Evolutionary conservation across 2,329 filamentous ascomycete genomes (phyloP), one percentile per base, ranked within the genome.

Genomic region (Orbilia javanica): DNA sequence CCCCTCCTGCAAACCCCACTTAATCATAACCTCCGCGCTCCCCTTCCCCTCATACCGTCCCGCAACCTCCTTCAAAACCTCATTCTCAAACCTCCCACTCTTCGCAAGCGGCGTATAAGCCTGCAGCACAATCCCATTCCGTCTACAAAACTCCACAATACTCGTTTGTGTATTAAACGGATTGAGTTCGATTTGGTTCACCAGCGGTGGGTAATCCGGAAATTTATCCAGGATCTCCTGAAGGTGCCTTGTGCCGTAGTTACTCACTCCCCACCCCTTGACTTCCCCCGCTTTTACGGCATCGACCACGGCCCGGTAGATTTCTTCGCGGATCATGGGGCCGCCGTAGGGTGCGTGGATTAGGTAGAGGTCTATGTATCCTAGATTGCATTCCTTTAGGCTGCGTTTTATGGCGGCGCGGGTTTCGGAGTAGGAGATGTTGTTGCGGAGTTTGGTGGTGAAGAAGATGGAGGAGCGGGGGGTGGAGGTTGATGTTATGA

Each of bases 171-270:
- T 93, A 83, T 94, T 93, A 87, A 95, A 96, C 0, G 92, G 92
- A 79, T 95, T 92, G 1, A 94, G 88, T 83, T 95, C 91, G 81
- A 94, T 91, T 84, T 96, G 93, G 82, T 95, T 95, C 63, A 95
- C 89, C 0, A 89, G 88, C 0, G 93, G 92, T 8, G 85, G 83
- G 53, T 92, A 87, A 0, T 87, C 86, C 0, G 91, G 90, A 10
- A 88, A 88, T 0, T 87, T 87, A 1, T 87, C 86, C 82, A 93
- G 87, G 60, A 94, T 85, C 82, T 94, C 91, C 79, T 92, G 87
- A 63, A 94, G 87, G 88, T 91, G 79, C 20, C 89, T 89, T 46
- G 92, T 88, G 0, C 92, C 93, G 82, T 89, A 96, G 84, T 96
- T 96, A 82, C 90, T 92, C 0, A 96, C 91, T 0, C 93, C 93